Evolutionary conservation across 495 filamentous ascomycete genomes (phyloP), one percentile per base, ranked within the genome.

Genomic region (Sordaria brevicollis): DNA sequence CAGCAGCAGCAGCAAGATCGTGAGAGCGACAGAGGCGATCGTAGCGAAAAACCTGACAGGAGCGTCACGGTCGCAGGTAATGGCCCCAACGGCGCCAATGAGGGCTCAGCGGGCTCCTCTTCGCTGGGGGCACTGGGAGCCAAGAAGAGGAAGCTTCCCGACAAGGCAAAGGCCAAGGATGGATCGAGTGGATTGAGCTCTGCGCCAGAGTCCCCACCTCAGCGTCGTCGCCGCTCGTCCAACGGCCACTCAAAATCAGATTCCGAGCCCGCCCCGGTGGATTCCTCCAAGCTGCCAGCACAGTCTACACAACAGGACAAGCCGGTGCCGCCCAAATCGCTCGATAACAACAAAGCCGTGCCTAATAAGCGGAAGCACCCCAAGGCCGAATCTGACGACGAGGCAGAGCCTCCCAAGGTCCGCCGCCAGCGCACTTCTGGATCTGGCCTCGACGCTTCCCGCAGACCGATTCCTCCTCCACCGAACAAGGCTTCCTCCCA

Each of bases 131-230:
- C n/a, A 10, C 73, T 77, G 9, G 72, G 79, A 65, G 79, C 75
- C 67, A 87, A 82, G 76, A 86, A 82, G 76, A 88, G 85, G 76
- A 81, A 84, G 67, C 75, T 76, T 13, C 72, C 82, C 67, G 80
- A 80, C 65, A 82, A 80, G 68, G 65, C 78, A 34, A 81, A 81
- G 68, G 73, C 67, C 71, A 84, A 83, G 68, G 82, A 85, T 73
- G 78, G 76, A 33, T 87, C 86, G 0, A 86, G 83, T 67, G 83
- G 82, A 13, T 78, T 85, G 29, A 87, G 85, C 74, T 88, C 86
- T 41, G 85, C 84, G 29, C 84, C 84, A 10, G 80, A 83, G 13
- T 88, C 86, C 62, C 75, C 80, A 65, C 75, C 75, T 21, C 80
- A 81, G 69, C 77, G 77, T 68, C 79, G 80, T 37, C 83, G 79